Conservation (phyloP, 1,139 yeast genomes). For the Pichia sorboxylosa region DNA sequence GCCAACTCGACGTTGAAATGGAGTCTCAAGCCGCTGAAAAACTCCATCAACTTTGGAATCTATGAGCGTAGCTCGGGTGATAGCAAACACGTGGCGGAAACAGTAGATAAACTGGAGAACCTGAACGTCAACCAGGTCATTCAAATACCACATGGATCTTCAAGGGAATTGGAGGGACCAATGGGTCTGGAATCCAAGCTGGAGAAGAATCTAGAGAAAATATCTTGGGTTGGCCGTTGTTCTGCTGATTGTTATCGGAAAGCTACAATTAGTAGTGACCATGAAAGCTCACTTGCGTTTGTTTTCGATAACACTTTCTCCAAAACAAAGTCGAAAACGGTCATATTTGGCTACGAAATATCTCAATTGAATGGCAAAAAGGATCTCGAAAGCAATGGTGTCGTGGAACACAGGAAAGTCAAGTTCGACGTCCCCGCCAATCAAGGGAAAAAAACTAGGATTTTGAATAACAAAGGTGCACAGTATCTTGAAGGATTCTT, state of each 20-base stretch:
- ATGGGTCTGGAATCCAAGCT: constrained; percentile 26
- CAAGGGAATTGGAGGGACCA: constrained; percentile 25
- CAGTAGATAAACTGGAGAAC: constrained; percentile 10
- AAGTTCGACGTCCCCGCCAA: background rate
- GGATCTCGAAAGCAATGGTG: background rate
- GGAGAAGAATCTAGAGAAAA: constrained; percentile 27
- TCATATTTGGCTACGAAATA: constrained; percentile 48
- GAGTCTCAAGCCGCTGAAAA: constrained; percentile 75
- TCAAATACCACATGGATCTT: constrained; percentile 15
- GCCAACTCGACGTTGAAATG: constrained; percentile 58
- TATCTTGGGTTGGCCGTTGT: constrained; percentile 36
- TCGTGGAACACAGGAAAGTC: too few relatives aligned
- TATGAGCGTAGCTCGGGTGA: constrained; percentile 24
- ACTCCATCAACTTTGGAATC: constrained; percentile 62
- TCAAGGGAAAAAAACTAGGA: constrained; percentile 12
- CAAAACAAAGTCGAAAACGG: constrained; percentile 72
- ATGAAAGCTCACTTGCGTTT: constrained; percentile 69
- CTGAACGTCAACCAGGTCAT: constrained; percentile 20
- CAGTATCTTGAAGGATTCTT: constrained; percentile 64
- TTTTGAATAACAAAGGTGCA: constrained; percentile 34
- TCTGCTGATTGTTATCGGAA: constrained; percentile 47
- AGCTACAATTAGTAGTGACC: constrained; percentile 39
- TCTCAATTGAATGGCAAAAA: background rate
- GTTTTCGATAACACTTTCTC: constrained; percentile 89
- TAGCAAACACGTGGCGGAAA: background rate